Evolutionary conservation across 345 rosid genomes (phyloP).

Genomic region (Syzygium aromaticum): DNA sequence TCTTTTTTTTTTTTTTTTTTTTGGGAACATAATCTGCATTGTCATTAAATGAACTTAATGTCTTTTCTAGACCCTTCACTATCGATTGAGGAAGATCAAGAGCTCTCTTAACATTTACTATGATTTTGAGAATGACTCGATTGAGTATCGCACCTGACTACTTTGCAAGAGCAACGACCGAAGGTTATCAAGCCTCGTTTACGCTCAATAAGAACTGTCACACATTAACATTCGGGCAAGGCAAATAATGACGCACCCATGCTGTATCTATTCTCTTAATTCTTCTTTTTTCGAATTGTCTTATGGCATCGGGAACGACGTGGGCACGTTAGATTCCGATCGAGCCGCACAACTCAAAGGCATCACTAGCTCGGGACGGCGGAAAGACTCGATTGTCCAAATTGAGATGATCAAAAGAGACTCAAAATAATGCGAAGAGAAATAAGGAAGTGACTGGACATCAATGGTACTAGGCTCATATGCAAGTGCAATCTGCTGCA

Average conservation of each 20-base stretch:
- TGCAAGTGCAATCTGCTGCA: background rate
- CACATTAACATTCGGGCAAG: too few species aligned
- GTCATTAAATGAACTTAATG: background rate
- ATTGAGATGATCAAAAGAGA: background rate
- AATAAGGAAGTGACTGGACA: background rate
- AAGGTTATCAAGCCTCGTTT: background rate
- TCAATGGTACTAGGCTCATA: background rate
- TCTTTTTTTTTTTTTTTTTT: too few species aligned
- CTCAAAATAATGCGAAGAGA: background rate
- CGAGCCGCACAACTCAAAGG: background rate
- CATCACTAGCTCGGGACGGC: background rate
- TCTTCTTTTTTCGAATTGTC: too few species aligned
- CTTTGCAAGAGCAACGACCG: background rate
- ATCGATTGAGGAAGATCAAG: background rate
- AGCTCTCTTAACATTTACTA: background rate
- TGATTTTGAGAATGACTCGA: background rate
- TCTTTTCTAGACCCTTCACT: background rate
- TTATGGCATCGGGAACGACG: fast-evolving
- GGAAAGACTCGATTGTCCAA: background rate
- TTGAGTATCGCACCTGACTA: background rate
- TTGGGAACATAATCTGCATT: background rate
- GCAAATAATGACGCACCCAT: too few species aligned
- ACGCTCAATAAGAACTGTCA: background rate
- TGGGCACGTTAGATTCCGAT: background rate
- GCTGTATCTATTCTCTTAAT: too few species aligned